These are phyloP conservation scores for Lecanosticta acicola DNA, from an alignment of 2,329 filamentous ascomycete species.

Conservation along the genomic window DNA sequence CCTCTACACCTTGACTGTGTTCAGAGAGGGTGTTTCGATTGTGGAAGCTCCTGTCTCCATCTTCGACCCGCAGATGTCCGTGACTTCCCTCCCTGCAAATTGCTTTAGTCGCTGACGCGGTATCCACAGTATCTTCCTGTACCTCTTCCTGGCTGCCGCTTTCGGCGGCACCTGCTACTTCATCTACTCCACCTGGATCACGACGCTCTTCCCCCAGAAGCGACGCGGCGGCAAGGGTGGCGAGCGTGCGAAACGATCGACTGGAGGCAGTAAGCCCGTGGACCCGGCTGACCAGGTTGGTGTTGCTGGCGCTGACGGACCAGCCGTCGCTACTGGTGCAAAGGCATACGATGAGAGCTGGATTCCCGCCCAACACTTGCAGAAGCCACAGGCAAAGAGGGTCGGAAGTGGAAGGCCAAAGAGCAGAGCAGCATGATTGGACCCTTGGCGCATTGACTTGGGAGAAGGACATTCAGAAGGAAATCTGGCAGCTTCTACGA, in stretches of 20 bases:
- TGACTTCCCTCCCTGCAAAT: conserved; percentile 11
- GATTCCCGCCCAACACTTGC: conserved; percentile 86
- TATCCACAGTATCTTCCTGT: conserved; percentile 79
- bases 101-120: conserved; percentile 3
- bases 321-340: conserved; percentile 61
- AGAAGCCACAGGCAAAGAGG: conserved; percentile 67
- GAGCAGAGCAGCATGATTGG: conserved; percentile 32
- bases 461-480: neutral
- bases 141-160: conserved; percentile 75
- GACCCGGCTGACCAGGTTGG: conserved; percentile 54
- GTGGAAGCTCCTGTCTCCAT: conserved; percentile 88
- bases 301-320: conserved; percentile 65
- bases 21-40: conserved; percentile 75
- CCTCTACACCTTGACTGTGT: conserved; percentile 71
- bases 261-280: conserved; percentile 60
- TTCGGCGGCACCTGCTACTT: conserved; percentile 85
- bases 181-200: conserved; percentile 97
- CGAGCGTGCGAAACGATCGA: conserved; percentile 59
- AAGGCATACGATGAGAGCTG: conserved; percentile 86
- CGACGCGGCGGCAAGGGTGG: conserved; percentile 54
- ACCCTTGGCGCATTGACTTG: neutral
- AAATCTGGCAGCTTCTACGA: neutral
- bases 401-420: conserved; percentile 49
- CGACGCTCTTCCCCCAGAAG: conserved; percentile 87
- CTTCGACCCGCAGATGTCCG: conserved; percentile 93